Evolutionary conservation across 768 basidiomycete genomes (phyloP), one percentile per base, ranked within the genome.

Genomic region (Imleria badia): DNA sequence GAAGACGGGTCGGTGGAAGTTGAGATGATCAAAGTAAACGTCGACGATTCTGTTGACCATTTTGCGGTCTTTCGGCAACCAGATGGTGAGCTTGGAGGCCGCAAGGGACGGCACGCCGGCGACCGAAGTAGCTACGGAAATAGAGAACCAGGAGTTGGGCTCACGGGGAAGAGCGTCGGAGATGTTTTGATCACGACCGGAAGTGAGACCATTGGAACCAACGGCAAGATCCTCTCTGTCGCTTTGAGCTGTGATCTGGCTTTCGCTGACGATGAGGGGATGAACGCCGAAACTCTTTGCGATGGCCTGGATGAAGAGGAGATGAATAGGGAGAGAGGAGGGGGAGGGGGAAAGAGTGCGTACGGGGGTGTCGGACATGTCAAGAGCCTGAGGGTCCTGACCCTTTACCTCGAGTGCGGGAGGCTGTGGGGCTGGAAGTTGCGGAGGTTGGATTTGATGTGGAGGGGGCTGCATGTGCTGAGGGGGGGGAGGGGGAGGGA

Each of bases 281-380:
- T 85, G 81, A 29, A 92, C 90, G 45, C 90, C 90, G 64, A 92
- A 92, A 65, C 78, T 84, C 71, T 85, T 88, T 39, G 87, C 90
- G 45, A 91, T 80, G 23, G 87, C 78, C 79, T 85, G 59, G 44
- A 54, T 38, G 54, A 49, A 15, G 52, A 47, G 23, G 51, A 30
- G 41, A 42, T 61, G 14, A 70, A 47, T 17, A 46, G 22, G 48
- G 26, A 14, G 3, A 29, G 10, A 30, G 10, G 9, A 12, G 31
- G 51, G 33, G 29, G 48, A 34, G 17, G n/a, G 10, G 34, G 22
- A 6, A 29, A 20, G 23, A 14, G 13, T 3, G 36, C 43, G 65
- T 60, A 82, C 83, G 59, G 81, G 82, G 8, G 86, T 80, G 66
- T 80, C 84, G 46, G 89, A 87, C 78, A 92, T 81, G 69, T 94